Evolutionary conservation across 345 rosid genomes (phyloP), one percentile per base, ranked within the genome.

Genomic region (Physaria fendleri): DNA sequence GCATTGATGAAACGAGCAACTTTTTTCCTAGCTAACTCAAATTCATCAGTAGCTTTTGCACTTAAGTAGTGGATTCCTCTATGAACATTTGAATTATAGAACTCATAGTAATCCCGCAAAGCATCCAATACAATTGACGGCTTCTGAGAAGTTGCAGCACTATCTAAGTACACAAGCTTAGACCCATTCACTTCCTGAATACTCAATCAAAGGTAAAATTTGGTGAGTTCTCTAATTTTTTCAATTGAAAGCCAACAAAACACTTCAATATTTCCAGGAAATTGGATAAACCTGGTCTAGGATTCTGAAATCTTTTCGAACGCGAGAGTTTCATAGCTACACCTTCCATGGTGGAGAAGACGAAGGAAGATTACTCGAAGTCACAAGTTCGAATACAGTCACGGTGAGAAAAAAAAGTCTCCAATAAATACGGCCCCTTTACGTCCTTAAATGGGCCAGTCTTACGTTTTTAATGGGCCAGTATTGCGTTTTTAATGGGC

Each of bases 111-210:
- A 8, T 73, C 72, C 74, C 76, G 86, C 39, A 92, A 68, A 11
- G 97, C 82, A 12, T 88, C 83, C 71, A 92, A 39, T 21, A 92
- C 95, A 21, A 75, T 64, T 38, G 49, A 46, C 2, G 98, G 98
- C 65, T 92, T 92, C 78, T 92, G 98, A 25, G 98, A 92, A 34
- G 97, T 92, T n/a, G 98, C 97, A 15, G 93, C 98, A 65, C 79
- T 92, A 64, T 92, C 98, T 49, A 92, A 75, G 83, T 88, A 92
- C 32, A 92, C 88, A 21, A 92, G 96, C 62, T 81, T 82, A 13
- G 83, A 76, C 20, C 95, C 96, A 58, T 91, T 84, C 27, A 91
- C 82, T 75, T 85, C 82, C 96, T 87, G 74, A 69, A 25, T 40
- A 6, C 68, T 38, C 33, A 24, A 28, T 5, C 38, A 3, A 15